Evolutionary conservation across 306 rosid genomes (phyloP).

Genomic region (Vigna mungo): DNA sequence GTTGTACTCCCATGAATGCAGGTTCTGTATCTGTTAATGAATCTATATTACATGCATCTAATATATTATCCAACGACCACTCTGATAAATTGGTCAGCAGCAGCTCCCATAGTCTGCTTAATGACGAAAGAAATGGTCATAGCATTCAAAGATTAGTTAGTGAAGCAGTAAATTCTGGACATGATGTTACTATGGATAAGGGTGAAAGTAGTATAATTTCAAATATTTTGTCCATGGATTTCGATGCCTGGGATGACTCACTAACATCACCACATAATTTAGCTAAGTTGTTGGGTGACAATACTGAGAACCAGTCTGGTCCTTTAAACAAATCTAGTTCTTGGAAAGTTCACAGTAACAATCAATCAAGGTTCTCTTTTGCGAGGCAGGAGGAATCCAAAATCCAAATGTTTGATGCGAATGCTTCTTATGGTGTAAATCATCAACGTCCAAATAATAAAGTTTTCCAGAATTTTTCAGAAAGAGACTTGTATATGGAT

Average conservation of each 20-base stretch:
- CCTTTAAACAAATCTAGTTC: constrained; percentile 67
- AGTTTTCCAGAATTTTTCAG: constrained; percentile 57
- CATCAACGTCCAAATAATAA: constrained; percentile 65
- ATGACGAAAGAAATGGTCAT: constrained; percentile 60
- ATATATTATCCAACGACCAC: constrained; percentile 61
- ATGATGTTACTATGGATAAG: constrained; percentile 63
- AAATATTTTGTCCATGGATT: constrained; percentile 88
- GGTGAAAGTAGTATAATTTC: constrained; percentile 97
- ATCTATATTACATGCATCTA: constrained; percentile 56
- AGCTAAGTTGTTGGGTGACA: constrained; percentile 75
- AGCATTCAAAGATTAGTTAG: constrained; percentile 54
- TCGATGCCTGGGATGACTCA: constrained; percentile 85
- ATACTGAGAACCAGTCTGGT: constrained; percentile 56
- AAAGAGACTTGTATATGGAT: constrained; percentile 63
- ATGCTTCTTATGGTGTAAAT: constrained; percentile 58
- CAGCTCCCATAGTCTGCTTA: constrained; percentile 59
- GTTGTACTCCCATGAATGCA: constrained; percentile 52
- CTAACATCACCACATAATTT: constrained; percentile 76
- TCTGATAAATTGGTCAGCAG: constrained; percentile 62
- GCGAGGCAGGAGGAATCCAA: constrained; percentile 88
- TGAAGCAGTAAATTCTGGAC: constrained; percentile 61
- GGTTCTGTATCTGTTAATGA: constrained; percentile 59
- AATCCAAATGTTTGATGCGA: constrained; percentile 63
- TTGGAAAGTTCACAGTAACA: constrained; percentile 79
- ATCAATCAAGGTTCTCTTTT: constrained; percentile 94